phyloP scores from a whole-genome alignment of 305 asterid genomes.

The Fraxinus sp. region DNA sequence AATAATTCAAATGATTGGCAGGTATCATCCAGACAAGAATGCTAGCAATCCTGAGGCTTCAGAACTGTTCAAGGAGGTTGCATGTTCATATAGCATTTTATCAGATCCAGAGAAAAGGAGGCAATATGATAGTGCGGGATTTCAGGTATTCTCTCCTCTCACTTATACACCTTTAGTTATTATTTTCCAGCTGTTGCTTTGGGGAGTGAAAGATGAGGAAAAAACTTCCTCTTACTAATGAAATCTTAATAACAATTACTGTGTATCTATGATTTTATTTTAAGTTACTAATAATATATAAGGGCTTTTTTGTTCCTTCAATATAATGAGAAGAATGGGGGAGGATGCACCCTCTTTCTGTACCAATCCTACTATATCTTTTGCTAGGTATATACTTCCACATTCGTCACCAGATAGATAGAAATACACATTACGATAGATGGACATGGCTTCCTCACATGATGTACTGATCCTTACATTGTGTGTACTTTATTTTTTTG shows the following conservation, averaged over 20 bases:
- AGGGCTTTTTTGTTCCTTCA: not conserved
- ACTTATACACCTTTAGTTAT: not conserved
- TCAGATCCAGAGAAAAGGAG: conserved; percentile 95
- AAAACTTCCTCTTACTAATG: not conserved
- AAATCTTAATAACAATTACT: not conserved
- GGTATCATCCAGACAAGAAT: conserved; percentile 99
- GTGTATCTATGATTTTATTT: not conserved
- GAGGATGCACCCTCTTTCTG: not conserved
- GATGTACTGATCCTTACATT: not conserved
- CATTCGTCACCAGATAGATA: not conserved
- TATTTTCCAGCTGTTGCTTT: not conserved
- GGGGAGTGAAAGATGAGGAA: not conserved
- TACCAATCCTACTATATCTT: not conserved
- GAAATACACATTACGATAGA: not conserved
- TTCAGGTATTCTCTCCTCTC: not conserved
- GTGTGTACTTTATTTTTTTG: not conserved
- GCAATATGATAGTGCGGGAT: conserved; percentile 3
- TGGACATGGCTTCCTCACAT: not conserved
- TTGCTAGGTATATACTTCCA: not conserved
- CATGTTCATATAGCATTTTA: conserved; percentile 87
- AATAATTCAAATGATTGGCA: conserved; percentile 32
- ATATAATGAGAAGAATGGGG: not conserved
- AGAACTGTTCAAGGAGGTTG: conserved; percentile 94
- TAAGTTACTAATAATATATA: not conserved
- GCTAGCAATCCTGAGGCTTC: conserved; percentile 96